Percentiles rank a stretch among this genome's conserved stretches.
phyloP scores from a whole-genome alignment of 345 rosid species.

The Eucalyptus guilfoylei region DNA sequence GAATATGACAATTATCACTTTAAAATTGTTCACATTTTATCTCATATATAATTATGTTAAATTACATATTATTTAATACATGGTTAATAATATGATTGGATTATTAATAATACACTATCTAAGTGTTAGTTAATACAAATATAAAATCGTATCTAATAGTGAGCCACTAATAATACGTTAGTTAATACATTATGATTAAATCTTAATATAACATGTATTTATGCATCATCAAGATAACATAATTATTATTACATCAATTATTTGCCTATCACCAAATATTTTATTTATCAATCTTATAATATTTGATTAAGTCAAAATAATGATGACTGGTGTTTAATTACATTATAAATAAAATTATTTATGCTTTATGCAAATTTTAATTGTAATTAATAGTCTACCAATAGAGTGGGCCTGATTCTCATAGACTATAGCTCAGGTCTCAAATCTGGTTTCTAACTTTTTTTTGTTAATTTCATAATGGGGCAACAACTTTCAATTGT shows the following conservation, averaged over 20 bases:
- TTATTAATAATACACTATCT: too few species aligned
- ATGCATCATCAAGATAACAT: background rate
- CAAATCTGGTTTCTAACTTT: background rate
- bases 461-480: background rate
- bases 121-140: background rate
- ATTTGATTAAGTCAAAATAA: background rate
- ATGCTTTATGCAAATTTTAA: background rate
- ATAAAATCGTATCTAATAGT: background rate
- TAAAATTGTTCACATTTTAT: too few species aligned
- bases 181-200: background rate
- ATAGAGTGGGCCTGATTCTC: background rate
- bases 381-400: background rate
- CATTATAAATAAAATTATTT: too few species aligned
- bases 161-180: background rate
- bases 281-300: background rate
- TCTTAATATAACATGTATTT: background rate
- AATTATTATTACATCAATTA: background rate
- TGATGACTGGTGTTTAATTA: background rate
- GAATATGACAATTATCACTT: too few species aligned
- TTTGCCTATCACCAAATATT: background rate
- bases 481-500: background rate
- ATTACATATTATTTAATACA: background rate
- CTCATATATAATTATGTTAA: too few species aligned
- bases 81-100: background rate
- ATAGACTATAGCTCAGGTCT: background rate